Evolutionary conservation across 2,329 filamentous ascomycete species (phyloP).

Genomic region (Penicillium psychrosexuale): DNA sequence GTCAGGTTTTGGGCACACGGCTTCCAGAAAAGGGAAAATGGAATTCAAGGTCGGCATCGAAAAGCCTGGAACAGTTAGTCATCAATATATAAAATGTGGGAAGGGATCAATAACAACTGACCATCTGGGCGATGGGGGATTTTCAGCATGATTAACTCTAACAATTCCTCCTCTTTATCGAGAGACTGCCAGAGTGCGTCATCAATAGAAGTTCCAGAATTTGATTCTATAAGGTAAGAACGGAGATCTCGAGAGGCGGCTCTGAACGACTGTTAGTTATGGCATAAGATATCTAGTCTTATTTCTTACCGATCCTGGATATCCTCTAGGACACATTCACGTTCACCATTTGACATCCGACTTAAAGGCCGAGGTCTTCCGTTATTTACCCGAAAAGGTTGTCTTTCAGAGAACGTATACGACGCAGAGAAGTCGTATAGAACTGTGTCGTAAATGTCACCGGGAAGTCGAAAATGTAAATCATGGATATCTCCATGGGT

Average conservation of each 20-base stretch:
- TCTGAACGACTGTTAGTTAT: not conserved
- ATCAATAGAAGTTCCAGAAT: not conserved
- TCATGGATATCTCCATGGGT: not conserved
- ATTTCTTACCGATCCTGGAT: not conserved
- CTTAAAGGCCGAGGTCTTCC: not conserved
- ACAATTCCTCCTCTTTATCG: not conserved
- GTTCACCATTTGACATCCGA: not conserved
- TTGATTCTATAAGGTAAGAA: not conserved
- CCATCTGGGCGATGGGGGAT: not conserved
- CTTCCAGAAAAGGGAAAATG: not conserved
- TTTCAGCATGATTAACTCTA: not conserved
- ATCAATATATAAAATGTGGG: not conserved
- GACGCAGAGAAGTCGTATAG: not conserved
- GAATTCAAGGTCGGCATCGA: constrained; percentile 1
- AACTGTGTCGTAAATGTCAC: not conserved
- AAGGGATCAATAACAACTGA: not conserved
- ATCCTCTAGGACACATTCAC: not conserved
- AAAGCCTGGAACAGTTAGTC: not conserved
- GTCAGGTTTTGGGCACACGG: not conserved
- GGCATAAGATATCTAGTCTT: not conserved
- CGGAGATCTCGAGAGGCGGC: not conserved
- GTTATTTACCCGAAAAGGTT: not conserved
- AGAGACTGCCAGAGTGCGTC: not conserved
- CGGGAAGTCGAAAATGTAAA: not conserved
- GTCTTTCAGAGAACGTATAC: not conserved